Evolutionary conservation across 306 rosid species (phyloP).

Genomic region (Trichosanthes truncata): DNA sequence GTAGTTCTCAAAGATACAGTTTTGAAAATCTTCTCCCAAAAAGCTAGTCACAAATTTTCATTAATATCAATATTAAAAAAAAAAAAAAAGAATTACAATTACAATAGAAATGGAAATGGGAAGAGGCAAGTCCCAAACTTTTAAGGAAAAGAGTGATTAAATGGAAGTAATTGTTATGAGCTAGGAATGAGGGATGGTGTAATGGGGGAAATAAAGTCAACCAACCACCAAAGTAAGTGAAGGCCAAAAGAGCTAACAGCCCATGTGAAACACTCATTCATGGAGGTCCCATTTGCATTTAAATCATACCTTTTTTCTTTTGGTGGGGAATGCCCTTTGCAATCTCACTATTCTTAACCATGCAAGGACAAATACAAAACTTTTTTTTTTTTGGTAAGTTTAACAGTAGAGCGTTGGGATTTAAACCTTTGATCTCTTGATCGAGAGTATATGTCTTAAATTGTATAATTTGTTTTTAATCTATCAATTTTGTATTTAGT

Average conservation of each 20-base stretch:
- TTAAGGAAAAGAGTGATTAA: not conserved
- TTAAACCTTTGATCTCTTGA: no score
- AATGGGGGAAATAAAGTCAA: not conserved
- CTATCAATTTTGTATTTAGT: no score
- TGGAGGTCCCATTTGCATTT: conserved; percentile 15
- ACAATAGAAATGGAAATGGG: not conserved
- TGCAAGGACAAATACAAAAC: not conserved
- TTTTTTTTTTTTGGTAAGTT: not conserved
- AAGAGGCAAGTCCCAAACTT: not conserved
- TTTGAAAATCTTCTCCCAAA: no score
- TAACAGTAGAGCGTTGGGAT: no score
- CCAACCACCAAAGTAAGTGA: conserved; percentile 10
- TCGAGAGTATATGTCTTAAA: no score
- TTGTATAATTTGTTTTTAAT: no score
- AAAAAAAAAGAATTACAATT: not conserved
- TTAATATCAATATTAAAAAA: not conserved
- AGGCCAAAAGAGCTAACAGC: not conserved
- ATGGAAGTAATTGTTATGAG: not conserved
- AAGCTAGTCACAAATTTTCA: not conserved
- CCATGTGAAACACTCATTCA: conserved; percentile 11
- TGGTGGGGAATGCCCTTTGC: not conserved
- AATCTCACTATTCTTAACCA: not conserved
- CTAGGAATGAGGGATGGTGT: not conserved
- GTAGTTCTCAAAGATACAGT: not conserved
- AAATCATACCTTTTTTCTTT: not conserved